Conservation (phyloP, 2,329 filamentous ascomycete genomes). For the Monosporascus sp. region DNA sequence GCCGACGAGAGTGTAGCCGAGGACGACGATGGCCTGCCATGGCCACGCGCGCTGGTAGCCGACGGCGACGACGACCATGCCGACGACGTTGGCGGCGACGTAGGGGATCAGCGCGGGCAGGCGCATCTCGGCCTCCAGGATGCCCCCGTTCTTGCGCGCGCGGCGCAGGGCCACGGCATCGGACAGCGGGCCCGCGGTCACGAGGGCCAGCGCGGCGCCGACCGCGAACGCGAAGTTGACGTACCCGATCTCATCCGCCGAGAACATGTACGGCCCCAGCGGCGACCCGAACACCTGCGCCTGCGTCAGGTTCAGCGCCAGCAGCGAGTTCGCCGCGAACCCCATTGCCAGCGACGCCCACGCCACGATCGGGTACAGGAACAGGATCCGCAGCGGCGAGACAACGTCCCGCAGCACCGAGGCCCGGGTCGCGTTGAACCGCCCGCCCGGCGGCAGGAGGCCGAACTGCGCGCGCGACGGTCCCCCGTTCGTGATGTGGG, state of each 20-base stretch:
- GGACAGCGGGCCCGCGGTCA: conserved; percentile 36
- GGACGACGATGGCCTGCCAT: conserved; percentile 41
- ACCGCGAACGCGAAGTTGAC: conserved; percentile 41
- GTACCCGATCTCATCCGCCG: conserved; percentile 38
- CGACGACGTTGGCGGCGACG: conserved; percentile 36
- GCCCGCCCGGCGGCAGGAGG: conserved; percentile 13
- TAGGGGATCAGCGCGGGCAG: conserved; percentile 38
- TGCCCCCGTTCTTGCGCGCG: conserved; percentile 35
- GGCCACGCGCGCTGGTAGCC: conserved; percentile 42
- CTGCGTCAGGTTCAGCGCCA: conserved; percentile 47
- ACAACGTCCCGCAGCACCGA: conserved; percentile 20
- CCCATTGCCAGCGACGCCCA: conserved; percentile 24
- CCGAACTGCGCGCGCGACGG: conserved; percentile 22
- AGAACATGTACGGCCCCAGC: conserved; percentile 37
- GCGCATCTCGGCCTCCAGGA: conserved; percentile 42
- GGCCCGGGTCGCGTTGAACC: conserved; percentile 15
- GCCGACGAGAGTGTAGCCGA: conserved; percentile 35
- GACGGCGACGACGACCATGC: conserved; percentile 39
- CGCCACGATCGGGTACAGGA: conserved; percentile 25
- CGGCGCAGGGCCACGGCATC: conserved; percentile 35
- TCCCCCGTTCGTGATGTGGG: conserved; percentile 10
- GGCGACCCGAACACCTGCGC: conserved; percentile 39
- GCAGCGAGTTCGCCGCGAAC: conserved; percentile 30
- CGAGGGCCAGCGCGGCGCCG: conserved; percentile 34
- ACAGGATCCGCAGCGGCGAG: conserved; percentile 20